Evolutionary conservation across 2,329 filamentous ascomycete genomes (phyloP).

Genomic region (Ascosphaera pollenicola): DNA sequence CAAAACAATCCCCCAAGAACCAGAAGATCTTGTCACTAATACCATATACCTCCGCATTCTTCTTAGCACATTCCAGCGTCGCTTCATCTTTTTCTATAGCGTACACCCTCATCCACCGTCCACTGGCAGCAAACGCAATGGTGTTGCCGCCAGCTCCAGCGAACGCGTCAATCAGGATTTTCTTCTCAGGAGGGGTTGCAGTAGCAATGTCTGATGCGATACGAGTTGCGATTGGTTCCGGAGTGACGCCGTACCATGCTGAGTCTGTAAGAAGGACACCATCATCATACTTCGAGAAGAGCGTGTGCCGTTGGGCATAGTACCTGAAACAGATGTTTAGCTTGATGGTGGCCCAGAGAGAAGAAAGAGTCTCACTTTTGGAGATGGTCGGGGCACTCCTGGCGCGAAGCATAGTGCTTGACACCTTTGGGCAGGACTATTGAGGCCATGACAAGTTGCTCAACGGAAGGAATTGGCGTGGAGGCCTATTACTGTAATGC

Average conservation of each 20-base stretch:
- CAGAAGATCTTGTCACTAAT: slow-evolving; percentile 61
- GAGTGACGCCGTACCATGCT: slow-evolving; percentile 93
- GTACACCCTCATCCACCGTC: slow-evolving; percentile 62
- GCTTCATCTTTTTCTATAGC: slow-evolving; percentile 67
- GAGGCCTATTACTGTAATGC: no score
- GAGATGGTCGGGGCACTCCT: slow-evolving; percentile 60
- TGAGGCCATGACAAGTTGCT: slow-evolving; percentile 7
- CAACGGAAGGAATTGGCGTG: slow-evolving; percentile 11
- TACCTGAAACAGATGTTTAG: slow-evolving; percentile 36
- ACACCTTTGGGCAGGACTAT: slow-evolving; percentile 32
- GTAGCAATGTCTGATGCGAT: slow-evolving; percentile 32
- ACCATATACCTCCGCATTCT: slow-evolving; percentile 74
- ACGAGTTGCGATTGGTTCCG: slow-evolving; percentile 71
- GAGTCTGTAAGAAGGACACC: slow-evolving; percentile 81
- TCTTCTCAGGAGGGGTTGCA: slow-evolving; percentile 31
- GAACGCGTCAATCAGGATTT: slow-evolving; percentile 66
- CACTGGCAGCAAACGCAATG: slow-evolving; percentile 75
- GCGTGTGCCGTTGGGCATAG: slow-evolving; percentile 67
- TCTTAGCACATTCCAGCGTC: slow-evolving; percentile 71
- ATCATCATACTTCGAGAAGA: slow-evolving; percentile 73
- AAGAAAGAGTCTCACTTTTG: slow-evolving; percentile 42
- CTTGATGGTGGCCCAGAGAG: not conserved
- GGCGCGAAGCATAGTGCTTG: slow-evolving; percentile 49
- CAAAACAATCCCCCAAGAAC: slow-evolving; percentile 72
- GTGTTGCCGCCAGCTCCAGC: slow-evolving; percentile 81